Base-by-base conservation (phyloP, 495 filamentous ascomycete species). In the Trichoderma gamsii region DNA sequence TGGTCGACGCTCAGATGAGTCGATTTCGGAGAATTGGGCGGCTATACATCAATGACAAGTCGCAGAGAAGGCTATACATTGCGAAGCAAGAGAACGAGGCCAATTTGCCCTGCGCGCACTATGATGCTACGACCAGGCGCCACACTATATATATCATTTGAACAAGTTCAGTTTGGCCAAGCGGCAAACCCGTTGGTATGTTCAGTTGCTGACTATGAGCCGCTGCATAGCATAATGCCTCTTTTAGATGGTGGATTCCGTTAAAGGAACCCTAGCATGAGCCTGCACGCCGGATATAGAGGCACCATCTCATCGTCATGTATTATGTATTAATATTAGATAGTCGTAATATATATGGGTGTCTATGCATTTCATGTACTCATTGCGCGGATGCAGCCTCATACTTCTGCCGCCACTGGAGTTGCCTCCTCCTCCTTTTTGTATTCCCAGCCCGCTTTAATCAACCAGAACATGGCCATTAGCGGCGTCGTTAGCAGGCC, bases 401-500 rank as follows among this genome's bases (percentile, higher is more conserved):
- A 61, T 29, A 61, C 56, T 16, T 61, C 25, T 27, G 56, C 25
- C 35, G 12, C 16, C 27, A 15, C 13, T 7, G 27, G 16, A 7
- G 35, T 38, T 29, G 29, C 4, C 4, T 29, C 29, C 25, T 16
- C 25, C 12, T 52, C 5, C 56, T 61, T 61, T 18, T 11, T 32
- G 13, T 61, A 25, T 21, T 66, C 78, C 81, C 79, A 83, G 8
- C 79, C 81, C 15, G 76, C 77, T 56, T 78, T 73, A 35, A 74
- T 72, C 68, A 83, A 68, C 77, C 76, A 81, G 69, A 79, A 78
- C 41, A 71, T 63, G 64, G 76, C 76, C 74, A 82, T 77, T 38
- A 68, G 66, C 23, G 79, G 79, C 71, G 78, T 80, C 65, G 71
- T 72, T 46, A 78, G 66, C 67, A 79, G 56, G 41, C 73, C 79